Evolutionary conservation across 768 basidiomycete genomes (phyloP).

Genomic region (Agrocybe praecox): DNA sequence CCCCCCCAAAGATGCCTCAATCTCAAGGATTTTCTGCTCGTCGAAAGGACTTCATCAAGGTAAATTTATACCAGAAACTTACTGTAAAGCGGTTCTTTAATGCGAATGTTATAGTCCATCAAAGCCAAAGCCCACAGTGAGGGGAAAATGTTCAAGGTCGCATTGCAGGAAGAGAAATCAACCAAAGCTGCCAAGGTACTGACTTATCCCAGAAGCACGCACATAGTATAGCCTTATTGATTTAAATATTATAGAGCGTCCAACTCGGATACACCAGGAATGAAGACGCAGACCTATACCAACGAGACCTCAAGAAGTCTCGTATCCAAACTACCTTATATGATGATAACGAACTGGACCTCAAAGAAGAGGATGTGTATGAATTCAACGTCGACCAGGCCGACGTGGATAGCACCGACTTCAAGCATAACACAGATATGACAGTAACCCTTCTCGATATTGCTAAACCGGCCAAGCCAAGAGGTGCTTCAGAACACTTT

Average conservation of each 20-base stretch:
- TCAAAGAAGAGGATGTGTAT: conserved; percentile 18
- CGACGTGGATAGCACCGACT: neutral
- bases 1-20: neutral
- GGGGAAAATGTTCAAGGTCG: conserved; percentile 15
- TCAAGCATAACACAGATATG: conserved; percentile 10
- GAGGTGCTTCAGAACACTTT: conserved; percentile 18
- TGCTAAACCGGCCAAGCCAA: conserved; percentile 32
- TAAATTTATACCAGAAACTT: neutral
- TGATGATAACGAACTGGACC: conserved; percentile 20
- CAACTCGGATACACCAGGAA: neutral
- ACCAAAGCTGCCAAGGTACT: conserved; percentile 10
- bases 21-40: conserved; percentile 10
- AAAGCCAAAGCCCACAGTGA: conserved; percentile 22
- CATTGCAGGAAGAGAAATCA: conserved; percentile 1
- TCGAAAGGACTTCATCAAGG: conserved; percentile 7
- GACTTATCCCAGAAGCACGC: neutral
- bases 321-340: conserved; percentile 24
- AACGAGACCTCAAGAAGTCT: conserved; percentile 21
- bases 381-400: conserved; percentile 19
- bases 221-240: neutral
- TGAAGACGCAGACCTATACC: conserved; percentile 20
- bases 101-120: conserved; percentile 6
- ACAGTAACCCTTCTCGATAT: conserved; percentile 30
- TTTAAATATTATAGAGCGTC: neutral
- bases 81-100: neutral